Base-by-base conservation (phyloP, 1,139 yeast genomes). In the Blastobotrys apis region DNA sequence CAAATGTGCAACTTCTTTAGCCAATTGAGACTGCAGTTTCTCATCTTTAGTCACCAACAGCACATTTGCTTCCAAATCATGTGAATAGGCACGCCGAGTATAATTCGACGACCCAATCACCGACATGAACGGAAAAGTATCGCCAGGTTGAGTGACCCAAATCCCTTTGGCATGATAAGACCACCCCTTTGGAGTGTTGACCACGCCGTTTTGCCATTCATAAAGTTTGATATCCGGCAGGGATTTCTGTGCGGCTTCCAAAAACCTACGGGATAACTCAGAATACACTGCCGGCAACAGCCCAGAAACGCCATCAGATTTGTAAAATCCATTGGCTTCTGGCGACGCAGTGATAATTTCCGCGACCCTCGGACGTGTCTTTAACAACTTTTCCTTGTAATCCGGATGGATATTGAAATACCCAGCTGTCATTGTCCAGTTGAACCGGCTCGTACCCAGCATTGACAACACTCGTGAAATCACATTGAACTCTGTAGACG, bases 131-230 rank as follows among this genome's bases (percentile, higher is more conserved):
- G 96, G 96, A 23, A 67, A 59, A n/a, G 23, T 27, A 0, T 41
- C 41, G n/a, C 53, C 54, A 0, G 88, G 84, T 5, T 75, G 75
- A 5, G 80, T 73, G 1, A 86, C 67, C 98, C 98, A 92, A 13
- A 88, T 69, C 0, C 99, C 99, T 62, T 92, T 92, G n/a, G 98
- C 98, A 60, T 92, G 99, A 63, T 92, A 92, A 0, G 97, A 86
- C 98, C 98, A 92, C 1, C 98, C 97, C 27, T 72, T 77, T 0
- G 80, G 76, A 10, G 85, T 77, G 57, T 87, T 87, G 6, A 88
- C 95, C 1, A 78, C 68, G 1, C 98, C 98, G 41, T 77, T 78
- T 58, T 78, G 77, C 98, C 98, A 94, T 64, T 92, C 97, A 47
- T 71, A 74, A 32, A 92, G 68, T 13, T 70, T 66, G 27, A 90